phyloP scores from a whole-genome alignment of 805 yeast species.

The Ogataea zsoltii region DNA sequence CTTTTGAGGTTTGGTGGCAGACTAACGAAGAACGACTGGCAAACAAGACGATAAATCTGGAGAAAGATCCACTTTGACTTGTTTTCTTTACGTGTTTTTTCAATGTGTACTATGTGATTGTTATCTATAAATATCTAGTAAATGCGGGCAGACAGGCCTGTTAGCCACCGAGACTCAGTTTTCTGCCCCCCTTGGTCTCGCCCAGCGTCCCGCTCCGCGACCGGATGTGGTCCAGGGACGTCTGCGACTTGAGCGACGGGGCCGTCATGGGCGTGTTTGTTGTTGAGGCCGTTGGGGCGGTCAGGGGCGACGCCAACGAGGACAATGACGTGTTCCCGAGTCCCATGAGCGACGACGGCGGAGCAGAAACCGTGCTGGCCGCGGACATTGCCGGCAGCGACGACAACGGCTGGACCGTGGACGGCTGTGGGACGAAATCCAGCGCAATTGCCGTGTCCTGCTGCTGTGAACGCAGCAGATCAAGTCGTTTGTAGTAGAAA shows the following conservation, averaged over 20 bases:
- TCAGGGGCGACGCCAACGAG: neutral
- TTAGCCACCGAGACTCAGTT: slow-evolving; percentile 11
- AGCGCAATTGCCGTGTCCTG: slow-evolving; percentile 7
- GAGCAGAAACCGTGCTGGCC: slow-evolving; percentile 9
- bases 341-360: slow-evolving; percentile 9
- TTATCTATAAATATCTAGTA: slow-evolving; percentile 1
- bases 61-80: too few species aligned
- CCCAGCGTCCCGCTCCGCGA: slow-evolving; percentile 27
- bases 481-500: slow-evolving; percentile 53
- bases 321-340: too few species aligned
- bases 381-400: slow-evolving; percentile 3
- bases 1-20: slow-evolving; percentile 54
- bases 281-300: slow-evolving; percentile 11
- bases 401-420: neutral
- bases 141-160: too few species aligned
- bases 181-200: slow-evolving; percentile 20
- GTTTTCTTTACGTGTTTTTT: too few species aligned
- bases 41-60: too few species aligned
- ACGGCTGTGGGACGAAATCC: slow-evolving; percentile 1
- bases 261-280: slow-evolving; percentile 14
- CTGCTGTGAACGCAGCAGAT: slow-evolving; percentile 8
- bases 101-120: too few species aligned
- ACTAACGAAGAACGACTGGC: slow-evolving; percentile 42
- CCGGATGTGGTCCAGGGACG: slow-evolving; percentile 12
- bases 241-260: slow-evolving; percentile 12